Percentiles rank a stretch among this genome's conserved stretches.
These are phyloP conservation scores for Ocimum tenuiflorum DNA, from an alignment of 257 asterid species.

Conservation along the genomic window DNA sequence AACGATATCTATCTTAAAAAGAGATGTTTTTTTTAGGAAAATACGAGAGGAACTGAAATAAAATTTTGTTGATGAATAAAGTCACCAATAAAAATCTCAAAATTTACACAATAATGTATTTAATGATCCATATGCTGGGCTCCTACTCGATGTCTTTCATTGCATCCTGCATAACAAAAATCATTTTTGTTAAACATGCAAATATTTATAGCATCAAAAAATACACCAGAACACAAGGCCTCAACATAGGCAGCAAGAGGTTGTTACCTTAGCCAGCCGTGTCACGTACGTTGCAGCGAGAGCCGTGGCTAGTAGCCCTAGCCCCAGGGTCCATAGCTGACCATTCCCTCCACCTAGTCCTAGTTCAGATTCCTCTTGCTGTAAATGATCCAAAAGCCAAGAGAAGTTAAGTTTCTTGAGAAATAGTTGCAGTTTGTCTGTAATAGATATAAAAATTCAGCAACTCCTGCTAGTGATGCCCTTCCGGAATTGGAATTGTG, in stretches of 20 bases:
- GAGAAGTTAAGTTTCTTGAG: too few species aligned
- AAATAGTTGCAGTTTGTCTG: not conserved
- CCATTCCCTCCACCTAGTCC: conserved; percentile 63
- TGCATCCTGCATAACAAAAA: conserved; percentile 36
- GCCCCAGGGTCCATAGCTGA: conserved; percentile 71
- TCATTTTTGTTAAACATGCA: too few species aligned
- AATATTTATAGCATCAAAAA: too few species aligned
- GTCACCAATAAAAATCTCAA: too few species aligned
- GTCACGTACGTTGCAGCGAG: conserved; percentile 82
- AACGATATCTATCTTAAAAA: too few species aligned
- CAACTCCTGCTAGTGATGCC: too few species aligned
- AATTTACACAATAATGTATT: too few species aligned
- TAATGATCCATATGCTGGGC: not conserved
- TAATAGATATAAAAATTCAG: too few species aligned
- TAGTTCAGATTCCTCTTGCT: conserved; percentile 79
- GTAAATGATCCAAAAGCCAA: conserved; percentile 15
- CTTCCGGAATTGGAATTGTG: too few species aligned
- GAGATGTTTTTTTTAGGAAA: too few species aligned
- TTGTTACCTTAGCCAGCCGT: conserved; percentile 74
- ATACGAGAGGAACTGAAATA: not conserved
- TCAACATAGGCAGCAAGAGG: not conserved
- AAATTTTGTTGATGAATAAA: not conserved
- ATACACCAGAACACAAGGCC: not conserved
- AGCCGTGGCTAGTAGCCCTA: conserved; percentile 74
- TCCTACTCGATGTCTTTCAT: conserved; percentile 45